Conservation (phyloP, 257 asterid species). For the Plantago ovata region DNA sequence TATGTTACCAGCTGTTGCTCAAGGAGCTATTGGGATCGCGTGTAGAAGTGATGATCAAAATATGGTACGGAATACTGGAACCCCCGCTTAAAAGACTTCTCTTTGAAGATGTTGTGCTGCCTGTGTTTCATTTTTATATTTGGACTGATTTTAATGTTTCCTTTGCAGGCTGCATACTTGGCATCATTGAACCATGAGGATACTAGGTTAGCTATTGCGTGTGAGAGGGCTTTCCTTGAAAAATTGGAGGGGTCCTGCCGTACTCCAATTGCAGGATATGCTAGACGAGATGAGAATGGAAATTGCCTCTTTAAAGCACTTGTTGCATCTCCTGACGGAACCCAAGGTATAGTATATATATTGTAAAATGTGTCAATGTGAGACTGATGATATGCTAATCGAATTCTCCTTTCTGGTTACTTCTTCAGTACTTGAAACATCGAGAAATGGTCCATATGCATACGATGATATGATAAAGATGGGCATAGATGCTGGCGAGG, state of each 20-base stretch:
- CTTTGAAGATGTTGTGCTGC: background rate
- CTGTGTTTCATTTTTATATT: background rate
- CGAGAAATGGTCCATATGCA: constrained; percentile 66
- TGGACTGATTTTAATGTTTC: constrained; percentile 17
- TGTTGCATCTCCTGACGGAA: constrained; percentile 95
- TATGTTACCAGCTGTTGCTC: constrained; percentile 99
- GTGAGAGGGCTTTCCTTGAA: constrained; percentile 83
- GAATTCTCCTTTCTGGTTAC: background rate
- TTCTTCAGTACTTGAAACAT: constrained; percentile 69
- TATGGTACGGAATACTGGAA: constrained; percentile 47
- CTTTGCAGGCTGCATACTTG: constrained; percentile 60
- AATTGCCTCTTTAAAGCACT: constrained; percentile 71
- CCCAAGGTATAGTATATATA: constrained; percentile 48
- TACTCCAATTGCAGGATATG: constrained; percentile 69
- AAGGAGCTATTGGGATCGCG: constrained; percentile 96
- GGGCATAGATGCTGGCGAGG: constrained; percentile 94
- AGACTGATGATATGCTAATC: too few relatives aligned
- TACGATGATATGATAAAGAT: constrained; percentile 69
- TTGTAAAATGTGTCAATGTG: background rate
- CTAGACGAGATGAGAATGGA: constrained; percentile 65
- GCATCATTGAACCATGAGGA: constrained; percentile 93
- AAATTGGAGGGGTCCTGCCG: too few relatives aligned
- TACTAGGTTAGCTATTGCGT: constrained; percentile 74
- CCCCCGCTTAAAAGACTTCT: too few relatives aligned
- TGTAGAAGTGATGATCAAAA: constrained; percentile 76